Evolutionary conservation across 495 filamentous ascomycete species (phyloP).

Genomic region (Penicillium subrubescens): DNA sequence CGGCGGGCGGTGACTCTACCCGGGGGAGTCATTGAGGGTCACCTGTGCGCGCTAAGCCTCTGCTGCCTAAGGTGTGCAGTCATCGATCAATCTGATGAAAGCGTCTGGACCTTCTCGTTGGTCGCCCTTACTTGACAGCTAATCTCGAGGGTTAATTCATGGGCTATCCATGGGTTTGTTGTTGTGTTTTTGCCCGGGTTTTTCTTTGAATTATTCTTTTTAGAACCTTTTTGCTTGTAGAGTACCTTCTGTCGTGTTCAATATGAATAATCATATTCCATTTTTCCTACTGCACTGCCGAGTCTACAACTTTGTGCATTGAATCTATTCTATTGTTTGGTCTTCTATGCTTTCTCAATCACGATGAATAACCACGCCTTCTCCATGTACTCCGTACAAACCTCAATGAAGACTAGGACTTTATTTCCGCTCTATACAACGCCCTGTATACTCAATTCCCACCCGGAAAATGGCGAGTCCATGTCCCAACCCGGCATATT

Average conservation of each 20-base stretch:
- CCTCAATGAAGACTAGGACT: not conserved
- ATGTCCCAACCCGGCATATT: not conserved
- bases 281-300: too few species aligned
- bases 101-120: not conserved
- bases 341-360: too few species aligned
- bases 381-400: not conserved
- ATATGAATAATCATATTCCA: too few species aligned
- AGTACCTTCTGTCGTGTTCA: too few species aligned
- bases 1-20: constrained; percentile 13
- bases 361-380: too few species aligned
- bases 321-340: too few species aligned
- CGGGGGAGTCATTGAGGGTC: constrained; percentile 23
- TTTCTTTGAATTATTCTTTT: not conserved
- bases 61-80: constrained; percentile 28
- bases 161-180: not conserved
- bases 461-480: not conserved
- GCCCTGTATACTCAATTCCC: not conserved
- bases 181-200: not conserved
- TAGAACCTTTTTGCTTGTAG: not conserved
- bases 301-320: too few species aligned
- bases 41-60: constrained; percentile 16
- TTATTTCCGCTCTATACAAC: not conserved
- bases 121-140: not conserved
- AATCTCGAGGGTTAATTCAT: not conserved
- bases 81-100: constrained; percentile 8